Conservation (phyloP, 2,329 filamentous ascomycete genomes). For the Alternaria dauci region DNA sequence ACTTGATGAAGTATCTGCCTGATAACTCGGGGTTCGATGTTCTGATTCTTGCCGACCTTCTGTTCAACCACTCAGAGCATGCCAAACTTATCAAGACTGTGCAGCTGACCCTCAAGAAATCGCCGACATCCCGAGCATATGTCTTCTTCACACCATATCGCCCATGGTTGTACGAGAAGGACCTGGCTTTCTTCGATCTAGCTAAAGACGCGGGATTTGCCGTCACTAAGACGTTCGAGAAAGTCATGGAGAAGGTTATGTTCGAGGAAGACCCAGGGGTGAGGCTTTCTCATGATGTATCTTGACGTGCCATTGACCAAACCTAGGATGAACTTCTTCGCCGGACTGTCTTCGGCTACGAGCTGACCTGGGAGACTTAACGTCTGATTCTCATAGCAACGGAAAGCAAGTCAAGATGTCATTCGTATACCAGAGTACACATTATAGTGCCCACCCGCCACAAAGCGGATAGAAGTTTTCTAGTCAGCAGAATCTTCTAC, state of each 20-base stretch:
- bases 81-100: slow-evolving; percentile 77
- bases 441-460: neutral
- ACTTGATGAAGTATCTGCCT: slow-evolving; percentile 68
- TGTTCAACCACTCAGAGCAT: slow-evolving; percentile 93
- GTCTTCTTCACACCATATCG: slow-evolving; percentile 96
- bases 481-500: neutral
- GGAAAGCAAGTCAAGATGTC: neutral
- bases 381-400: neutral
- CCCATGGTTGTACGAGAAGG: slow-evolving; percentile 86
- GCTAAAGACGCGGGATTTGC: slow-evolving; percentile 74
- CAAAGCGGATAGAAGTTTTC: neutral
- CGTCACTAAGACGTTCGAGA: slow-evolving; percentile 82
- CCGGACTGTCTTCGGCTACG: slow-evolving; percentile 83
- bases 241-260: slow-evolving; percentile 83
- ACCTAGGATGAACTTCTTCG: slow-evolving; percentile 75
- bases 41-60: slow-evolving; percentile 83
- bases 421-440: neutral
- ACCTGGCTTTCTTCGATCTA: slow-evolving; percentile 85
- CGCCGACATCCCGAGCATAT: slow-evolving; percentile 68
- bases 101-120: slow-evolving; percentile 68
- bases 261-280: slow-evolving; percentile 87
- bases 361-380: slow-evolving; percentile 67
- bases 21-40: slow-evolving; percentile 71
- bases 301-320: neutral
- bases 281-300: slow-evolving; percentile 37